Evolutionary conservation across 306 rosid species (phyloP), one percentile per base, ranked within the genome.

Genomic region (Hippophae gyantsensis): DNA sequence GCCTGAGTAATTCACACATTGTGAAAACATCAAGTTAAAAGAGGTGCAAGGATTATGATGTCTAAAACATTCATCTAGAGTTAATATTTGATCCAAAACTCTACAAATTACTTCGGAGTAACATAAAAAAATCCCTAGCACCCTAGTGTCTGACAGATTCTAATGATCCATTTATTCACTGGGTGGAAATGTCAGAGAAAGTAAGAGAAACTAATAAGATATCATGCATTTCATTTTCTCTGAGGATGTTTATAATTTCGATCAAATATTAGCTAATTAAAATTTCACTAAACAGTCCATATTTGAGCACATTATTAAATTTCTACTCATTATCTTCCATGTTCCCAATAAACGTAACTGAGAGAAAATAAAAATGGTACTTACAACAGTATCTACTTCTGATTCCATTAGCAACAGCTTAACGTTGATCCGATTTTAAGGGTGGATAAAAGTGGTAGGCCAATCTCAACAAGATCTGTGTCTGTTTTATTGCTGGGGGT

Each of bases 371-470:
- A 54, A 32, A 55, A 69, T 7, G 14, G 4, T 57, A 72, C 90
- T 84, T 64, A 90, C 97, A 80, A 72, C 85, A 70, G 90, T 78
- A 72, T 81, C 96, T 61, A 81, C 92, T 57, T 81, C 92, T 48
- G 89, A 76, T 56, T 85, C 98, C 98, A 85, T 74, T 42, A 69
- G 40, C 62, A 67, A 79, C 64, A 52, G 58, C 76, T 64, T 56
- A 52, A 42, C 68, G 56, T 65, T 26, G 54, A 62, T 54, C 61
- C 67, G 78, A 79, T 70, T 79, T 72, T 60, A 73, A 58, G 61
- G 57, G 74, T 71, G 54, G 73, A 63, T 72, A 77, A 65, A 72
- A 72, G 55, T 26, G 60, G 56, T 52, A 69, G 26, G 57, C 54
- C 63, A 72, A 57, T 55, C 67, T 80, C 81, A 74, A 64, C 70